Conservation (phyloP, 2,329 filamentous ascomycete genomes). For the Botrytis aclada region DNA sequence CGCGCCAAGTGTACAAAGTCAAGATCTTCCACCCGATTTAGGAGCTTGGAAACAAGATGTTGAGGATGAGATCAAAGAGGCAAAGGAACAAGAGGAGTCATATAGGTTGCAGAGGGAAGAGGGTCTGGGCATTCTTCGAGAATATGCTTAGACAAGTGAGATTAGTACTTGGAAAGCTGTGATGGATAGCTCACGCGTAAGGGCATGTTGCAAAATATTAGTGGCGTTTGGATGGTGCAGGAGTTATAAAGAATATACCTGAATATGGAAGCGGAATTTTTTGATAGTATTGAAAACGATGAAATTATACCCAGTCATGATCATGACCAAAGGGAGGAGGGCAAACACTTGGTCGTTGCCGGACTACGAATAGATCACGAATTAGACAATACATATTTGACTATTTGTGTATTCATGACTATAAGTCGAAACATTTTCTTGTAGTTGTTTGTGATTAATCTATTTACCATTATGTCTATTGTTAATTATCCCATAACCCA, state of each 20-base stretch:
- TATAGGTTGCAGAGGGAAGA: conserved; percentile 54
- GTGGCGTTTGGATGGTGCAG: conserved; percentile 16
- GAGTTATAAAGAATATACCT: background rate
- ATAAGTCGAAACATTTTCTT: background rate
- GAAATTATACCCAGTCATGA: background rate
- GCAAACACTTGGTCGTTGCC: background rate
- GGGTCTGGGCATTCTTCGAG: conserved; percentile 56
- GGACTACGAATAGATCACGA: background rate
- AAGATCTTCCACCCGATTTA: conserved; percentile 74
- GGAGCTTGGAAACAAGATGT: conserved; percentile 65
- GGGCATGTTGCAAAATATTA: background rate
- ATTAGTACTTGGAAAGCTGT: background rate
- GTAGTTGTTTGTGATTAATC: background rate
- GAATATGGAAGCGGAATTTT: background rate
- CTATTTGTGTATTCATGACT: background rate
- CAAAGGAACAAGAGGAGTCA: conserved; percentile 55
- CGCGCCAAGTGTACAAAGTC: conserved; percentile 84
- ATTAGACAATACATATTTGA: background rate
- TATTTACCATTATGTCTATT: background rate
- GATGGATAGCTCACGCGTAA: background rate
- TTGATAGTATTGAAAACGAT: background rate
- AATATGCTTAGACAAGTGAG: conserved; percentile 33
- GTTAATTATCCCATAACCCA: background rate
- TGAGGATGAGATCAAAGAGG: conserved; percentile 64
- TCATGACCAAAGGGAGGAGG: background rate